phyloP scores from a whole-genome alignment of 306 rosid genomes.

The Quillaja saponaria region DNA sequence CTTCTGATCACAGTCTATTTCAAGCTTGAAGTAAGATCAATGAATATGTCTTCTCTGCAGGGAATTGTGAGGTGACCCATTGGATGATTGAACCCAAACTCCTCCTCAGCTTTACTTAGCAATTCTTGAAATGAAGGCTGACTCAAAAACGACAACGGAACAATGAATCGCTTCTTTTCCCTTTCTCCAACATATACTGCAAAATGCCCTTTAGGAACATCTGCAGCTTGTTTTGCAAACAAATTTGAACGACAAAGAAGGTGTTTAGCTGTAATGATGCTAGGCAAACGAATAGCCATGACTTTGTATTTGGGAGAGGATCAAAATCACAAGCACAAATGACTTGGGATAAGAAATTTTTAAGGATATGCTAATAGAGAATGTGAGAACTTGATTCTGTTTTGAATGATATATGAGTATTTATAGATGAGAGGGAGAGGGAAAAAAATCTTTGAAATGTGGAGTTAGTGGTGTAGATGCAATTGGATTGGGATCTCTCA shows the following conservation, averaged over 20 bases:
- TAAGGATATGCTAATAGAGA: neutral
- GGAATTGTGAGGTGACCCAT: constrained; percentile 53
- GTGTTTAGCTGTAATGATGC: constrained; percentile 34
- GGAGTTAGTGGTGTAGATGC: constrained; percentile 15
- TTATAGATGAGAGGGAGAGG: constrained; percentile 23
- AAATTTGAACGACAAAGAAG: constrained; percentile 36
- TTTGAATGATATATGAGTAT: neutral
- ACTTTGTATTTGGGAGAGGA: neutral
- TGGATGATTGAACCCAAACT: constrained; percentile 49
- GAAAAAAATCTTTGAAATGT: neutral
- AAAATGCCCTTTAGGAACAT: constrained; percentile 55
- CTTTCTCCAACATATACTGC: constrained; percentile 57
- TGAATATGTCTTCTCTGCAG: constrained; percentile 44
- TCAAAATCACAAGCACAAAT: constrained; percentile 9
- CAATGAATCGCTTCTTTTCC: constrained; percentile 40
- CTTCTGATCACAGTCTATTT: neutral
- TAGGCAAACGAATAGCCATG: constrained; percentile 38
- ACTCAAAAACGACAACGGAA: constrained; percentile 46
- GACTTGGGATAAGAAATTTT: neutral
- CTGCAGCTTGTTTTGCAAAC: constrained; percentile 23
- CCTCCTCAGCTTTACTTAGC: constrained; percentile 39
- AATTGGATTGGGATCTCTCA: neutral
- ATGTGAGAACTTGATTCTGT: neutral
- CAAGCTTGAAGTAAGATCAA: constrained; percentile 36
- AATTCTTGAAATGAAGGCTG: constrained; percentile 45